Evolutionary conservation across 139 green algal genomes (phyloP).

Genomic region (Yamagishiella unicocca): DNA sequence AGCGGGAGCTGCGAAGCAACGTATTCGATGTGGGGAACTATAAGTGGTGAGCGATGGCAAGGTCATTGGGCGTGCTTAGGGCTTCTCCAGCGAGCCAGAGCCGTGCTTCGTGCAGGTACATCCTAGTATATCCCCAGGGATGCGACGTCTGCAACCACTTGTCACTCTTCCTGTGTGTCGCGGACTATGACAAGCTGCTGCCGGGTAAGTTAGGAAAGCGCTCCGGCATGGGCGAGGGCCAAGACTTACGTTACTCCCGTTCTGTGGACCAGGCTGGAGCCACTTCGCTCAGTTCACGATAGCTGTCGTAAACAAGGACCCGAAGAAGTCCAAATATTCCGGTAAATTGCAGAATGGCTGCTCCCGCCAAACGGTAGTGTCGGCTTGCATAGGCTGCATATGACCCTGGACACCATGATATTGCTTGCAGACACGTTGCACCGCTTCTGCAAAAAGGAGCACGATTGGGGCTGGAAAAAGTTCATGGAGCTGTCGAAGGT

Average conservation of each 20-base stretch:
- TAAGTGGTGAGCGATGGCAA: constrained; percentile 87
- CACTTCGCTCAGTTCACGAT: constrained; percentile 99
- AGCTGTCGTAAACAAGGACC: constrained; percentile 98
- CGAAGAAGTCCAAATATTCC: constrained; percentile 98
- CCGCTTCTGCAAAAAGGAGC: constrained; percentile 99
- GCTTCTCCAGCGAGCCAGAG: neutral
- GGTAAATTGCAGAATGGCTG: constrained; percentile 53
- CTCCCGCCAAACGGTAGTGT: constrained; percentile 11
- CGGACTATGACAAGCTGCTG: constrained; percentile 99
- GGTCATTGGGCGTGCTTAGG: neutral
- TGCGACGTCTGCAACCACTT: constrained; percentile 99
- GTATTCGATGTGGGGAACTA: constrained; percentile 95
- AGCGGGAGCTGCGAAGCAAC: constrained; percentile 93
- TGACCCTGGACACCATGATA: neutral
- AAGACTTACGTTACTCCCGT: no score
- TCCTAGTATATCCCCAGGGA: constrained; percentile 97
- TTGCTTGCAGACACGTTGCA: constrained; percentile 92
- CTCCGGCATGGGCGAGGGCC: neutral
- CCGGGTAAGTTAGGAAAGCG: constrained; percentile 73
- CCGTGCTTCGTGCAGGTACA: constrained; percentile 83
- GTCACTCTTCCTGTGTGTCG: constrained; percentile 98
- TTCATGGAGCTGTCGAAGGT: constrained; percentile 95
- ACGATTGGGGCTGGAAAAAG: constrained; percentile 99
- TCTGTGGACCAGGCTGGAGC: constrained; percentile 88
- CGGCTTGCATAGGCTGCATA: neutral